Conservation (phyloP, 495 filamentous ascomycete species). For the Cenococcum geophilum region DNA sequence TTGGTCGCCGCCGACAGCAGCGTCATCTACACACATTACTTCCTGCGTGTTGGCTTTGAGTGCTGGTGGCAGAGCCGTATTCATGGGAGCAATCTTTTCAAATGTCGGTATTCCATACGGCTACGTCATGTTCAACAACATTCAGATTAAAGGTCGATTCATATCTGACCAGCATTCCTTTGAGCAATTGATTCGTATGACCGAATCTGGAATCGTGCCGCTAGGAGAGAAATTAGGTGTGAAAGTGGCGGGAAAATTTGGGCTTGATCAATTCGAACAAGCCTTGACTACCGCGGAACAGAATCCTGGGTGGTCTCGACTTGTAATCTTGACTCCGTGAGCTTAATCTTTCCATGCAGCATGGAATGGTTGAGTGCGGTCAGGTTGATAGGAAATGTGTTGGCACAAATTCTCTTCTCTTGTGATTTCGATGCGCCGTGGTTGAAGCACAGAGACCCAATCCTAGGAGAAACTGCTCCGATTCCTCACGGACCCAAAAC, state of each 20-base stretch:
- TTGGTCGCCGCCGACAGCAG: conserved; percentile 3
- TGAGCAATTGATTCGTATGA: not conserved
- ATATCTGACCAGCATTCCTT: conserved; percentile 35
- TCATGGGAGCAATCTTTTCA: conserved; percentile 19
- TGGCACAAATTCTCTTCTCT: too few relatives aligned
- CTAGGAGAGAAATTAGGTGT: not conserved
- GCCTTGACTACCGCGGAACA: not conserved
- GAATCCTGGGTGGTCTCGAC: not conserved
- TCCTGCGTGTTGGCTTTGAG: conserved; percentile 1
- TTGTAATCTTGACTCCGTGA: too few relatives aligned
- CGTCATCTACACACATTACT: conserved; percentile 2
- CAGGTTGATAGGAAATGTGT: too few relatives aligned
- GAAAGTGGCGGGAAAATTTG: not conserved
- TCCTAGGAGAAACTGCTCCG: too few relatives aligned
- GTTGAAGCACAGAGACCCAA: too few relatives aligned
- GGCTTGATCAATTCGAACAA: not conserved
- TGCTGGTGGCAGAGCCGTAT: conserved; percentile 18
- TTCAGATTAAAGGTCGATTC: conserved; percentile 36
- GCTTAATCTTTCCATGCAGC: too few relatives aligned
- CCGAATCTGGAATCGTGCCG: not conserved
- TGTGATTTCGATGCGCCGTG: too few relatives aligned
- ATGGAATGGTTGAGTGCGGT: too few relatives aligned
- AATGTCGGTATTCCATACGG: not conserved
- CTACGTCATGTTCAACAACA: conserved; percentile 26
- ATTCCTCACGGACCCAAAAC: too few relatives aligned